Conservation (phyloP, 331 rosid species). For the Pyrus hybrid region DNA sequence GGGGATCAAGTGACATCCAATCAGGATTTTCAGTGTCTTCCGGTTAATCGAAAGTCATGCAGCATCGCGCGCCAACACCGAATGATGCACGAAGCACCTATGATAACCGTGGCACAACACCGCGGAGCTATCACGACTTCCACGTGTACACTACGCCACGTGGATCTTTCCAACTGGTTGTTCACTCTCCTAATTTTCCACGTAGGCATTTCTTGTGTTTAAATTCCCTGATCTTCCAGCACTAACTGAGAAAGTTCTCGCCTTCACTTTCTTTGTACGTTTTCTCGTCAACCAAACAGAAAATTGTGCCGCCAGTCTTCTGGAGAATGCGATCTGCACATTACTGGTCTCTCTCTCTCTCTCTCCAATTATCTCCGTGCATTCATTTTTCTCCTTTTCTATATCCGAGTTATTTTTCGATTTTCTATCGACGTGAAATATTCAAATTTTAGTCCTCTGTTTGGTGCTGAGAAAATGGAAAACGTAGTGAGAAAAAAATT, state of each 20-base stretch:
- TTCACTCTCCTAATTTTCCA: constrained; percentile 8
- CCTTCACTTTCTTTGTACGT: background rate
- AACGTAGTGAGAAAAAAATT: background rate
- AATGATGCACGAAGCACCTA: background rate
- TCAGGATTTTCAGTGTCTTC: constrained; percentile 1
- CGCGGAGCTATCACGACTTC: constrained; percentile 19
- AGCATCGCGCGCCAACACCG: background rate
- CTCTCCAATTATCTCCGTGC: background rate
- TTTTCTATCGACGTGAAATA: background rate
- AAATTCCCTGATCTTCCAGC: background rate
- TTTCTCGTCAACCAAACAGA: constrained; percentile 27
- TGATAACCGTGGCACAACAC: constrained; percentile 38
- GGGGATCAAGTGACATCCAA: constrained; percentile 22
- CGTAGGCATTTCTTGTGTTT: constrained; percentile 14
- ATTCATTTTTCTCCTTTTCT: background rate
- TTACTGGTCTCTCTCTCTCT: constrained; percentile 6
- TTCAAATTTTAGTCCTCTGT: background rate
- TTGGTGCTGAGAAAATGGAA: background rate
- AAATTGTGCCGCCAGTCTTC: background rate
- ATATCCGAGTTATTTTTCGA: background rate
- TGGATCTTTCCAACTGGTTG: background rate
- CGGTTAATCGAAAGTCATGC: background rate
- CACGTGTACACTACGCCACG: constrained; percentile 40
- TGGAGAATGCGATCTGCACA: constrained; percentile 49
- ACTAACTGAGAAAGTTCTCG: background rate